Evolutionary conservation across 257 asterid genomes (phyloP).

Genomic region (Solanum dulcamara): DNA sequence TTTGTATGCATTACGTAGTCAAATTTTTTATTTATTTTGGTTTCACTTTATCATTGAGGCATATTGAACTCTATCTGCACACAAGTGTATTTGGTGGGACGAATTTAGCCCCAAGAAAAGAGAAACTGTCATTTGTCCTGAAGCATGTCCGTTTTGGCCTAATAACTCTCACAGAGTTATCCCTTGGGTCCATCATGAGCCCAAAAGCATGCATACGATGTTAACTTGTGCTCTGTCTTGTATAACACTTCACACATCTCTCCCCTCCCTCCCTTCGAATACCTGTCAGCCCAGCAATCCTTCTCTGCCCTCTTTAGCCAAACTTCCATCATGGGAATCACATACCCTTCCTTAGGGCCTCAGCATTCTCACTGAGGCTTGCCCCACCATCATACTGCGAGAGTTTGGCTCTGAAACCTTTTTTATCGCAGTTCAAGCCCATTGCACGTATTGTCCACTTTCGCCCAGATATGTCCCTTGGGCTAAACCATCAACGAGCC

Average conservation of each 20-base stretch:
- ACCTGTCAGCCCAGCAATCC: neutral
- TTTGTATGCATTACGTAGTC: neutral
- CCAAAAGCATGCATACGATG: neutral
- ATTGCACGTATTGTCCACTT: neutral
- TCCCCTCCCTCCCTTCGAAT: rapidly evolving
- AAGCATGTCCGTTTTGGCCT: neutral
- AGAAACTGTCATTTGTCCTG: neutral
- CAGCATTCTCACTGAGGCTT: neutral
- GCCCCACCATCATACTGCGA: neutral
- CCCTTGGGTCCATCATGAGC: neutral
- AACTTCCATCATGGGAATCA: neutral
- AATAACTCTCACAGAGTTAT: neutral
- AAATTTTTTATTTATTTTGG: neutral
- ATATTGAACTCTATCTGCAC: neutral
- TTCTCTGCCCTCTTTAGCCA: neutral
- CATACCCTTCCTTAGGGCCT: neutral
- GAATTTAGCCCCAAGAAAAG: neutral
- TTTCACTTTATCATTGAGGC: neutral
- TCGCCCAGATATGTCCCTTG: neutral
- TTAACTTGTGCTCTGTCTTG: neutral
- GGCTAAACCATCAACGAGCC: neutral
- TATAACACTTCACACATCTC: neutral
- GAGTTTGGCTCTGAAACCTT: neutral
- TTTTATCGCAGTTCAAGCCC: neutral
- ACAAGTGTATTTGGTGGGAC: neutral